Evolutionary conservation across 371 early-diverging fungal species (phyloP).

Genomic region (Cladochytrium tenue): DNA sequence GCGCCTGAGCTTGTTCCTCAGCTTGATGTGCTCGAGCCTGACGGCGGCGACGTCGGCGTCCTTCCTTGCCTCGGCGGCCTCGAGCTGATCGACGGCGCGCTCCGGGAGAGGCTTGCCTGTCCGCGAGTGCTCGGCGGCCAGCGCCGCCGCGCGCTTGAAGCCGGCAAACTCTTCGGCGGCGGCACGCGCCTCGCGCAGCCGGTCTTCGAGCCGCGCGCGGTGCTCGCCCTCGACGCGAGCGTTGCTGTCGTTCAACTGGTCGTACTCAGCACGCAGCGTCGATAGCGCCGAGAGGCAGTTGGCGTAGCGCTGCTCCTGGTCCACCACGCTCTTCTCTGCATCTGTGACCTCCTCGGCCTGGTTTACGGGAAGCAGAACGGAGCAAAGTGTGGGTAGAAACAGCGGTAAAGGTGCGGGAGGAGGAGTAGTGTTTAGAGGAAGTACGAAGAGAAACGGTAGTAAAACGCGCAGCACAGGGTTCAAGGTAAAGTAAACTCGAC

Average conservation of each 20-base stretch:
- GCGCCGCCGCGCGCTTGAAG: constrained; percentile 39
- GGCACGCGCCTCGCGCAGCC: constrained; percentile 33
- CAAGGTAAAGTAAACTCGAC: too few relatives aligned
- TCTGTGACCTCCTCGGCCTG: constrained; percentile 50
- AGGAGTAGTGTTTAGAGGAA: too few relatives aligned
- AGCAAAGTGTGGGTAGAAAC: not conserved
- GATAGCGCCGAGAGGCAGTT: constrained; percentile 38
- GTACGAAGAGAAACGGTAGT: too few relatives aligned
- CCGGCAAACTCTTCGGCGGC: constrained; percentile 40
- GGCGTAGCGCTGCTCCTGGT: constrained; percentile 49
- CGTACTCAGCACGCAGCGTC: constrained; percentile 35
- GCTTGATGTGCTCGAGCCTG: constrained; percentile 52
- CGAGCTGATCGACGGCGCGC: constrained; percentile 44
- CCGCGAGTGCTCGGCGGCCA: constrained; percentile 44
- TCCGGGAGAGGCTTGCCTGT: constrained; percentile 46
- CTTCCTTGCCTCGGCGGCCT: constrained; percentile 42
- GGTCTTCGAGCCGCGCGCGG: constrained; percentile 36
- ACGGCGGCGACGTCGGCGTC: constrained; percentile 53
- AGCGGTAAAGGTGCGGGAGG: too few relatives aligned
- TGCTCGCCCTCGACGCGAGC: constrained; percentile 33
- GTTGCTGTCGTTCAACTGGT: constrained; percentile 31
- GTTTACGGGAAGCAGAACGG: not conserved
- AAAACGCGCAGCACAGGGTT: too few relatives aligned
- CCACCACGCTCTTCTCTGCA: constrained; percentile 43
- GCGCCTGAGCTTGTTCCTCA: constrained; percentile 48